A percentile compares a stretch with the other conserved stretches of the same genome.
Evolutionary conservation across 2,329 filamentous ascomycete genomes (phyloP).

Genomic region (Aschersonia sp.): DNA sequence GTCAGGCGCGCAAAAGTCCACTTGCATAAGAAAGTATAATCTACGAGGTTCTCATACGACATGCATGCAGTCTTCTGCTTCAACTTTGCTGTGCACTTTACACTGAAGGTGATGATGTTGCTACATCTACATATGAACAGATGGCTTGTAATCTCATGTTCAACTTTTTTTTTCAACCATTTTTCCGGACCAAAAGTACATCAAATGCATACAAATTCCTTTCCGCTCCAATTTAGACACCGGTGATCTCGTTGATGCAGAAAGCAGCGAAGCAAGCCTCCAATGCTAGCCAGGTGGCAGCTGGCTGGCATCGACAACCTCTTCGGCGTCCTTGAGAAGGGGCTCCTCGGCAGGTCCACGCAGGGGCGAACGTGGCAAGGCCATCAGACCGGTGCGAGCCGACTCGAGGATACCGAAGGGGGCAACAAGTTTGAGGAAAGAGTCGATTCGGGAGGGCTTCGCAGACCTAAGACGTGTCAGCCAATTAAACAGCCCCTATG

Average conservation of each 20-base stretch:
- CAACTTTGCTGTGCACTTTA: too few relatives aligned
- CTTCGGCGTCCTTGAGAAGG: slow-evolving; percentile 71
- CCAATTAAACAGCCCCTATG: not conserved
- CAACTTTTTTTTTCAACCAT: not conserved
- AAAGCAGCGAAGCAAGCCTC: not conserved
- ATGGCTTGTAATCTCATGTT: too few relatives aligned
- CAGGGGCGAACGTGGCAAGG: slow-evolving; percentile 82
- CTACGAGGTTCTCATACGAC: too few relatives aligned
- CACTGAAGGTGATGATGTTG: too few relatives aligned
- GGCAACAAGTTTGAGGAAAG: slow-evolving; percentile 87
- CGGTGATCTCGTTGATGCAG: not conserved
- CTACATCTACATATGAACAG: too few relatives aligned
- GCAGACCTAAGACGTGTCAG: slow-evolving; percentile 47
- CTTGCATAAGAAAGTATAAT: too few relatives aligned
- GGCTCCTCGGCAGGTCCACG: slow-evolving; percentile 57
- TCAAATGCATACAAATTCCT: not conserved
- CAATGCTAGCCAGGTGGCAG: slow-evolving; percentile 64
- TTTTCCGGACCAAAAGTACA: not conserved
- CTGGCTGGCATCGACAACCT: slow-evolving; percentile 87
- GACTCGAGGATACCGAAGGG: slow-evolving; percentile 96
- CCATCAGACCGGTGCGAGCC: slow-evolving; percentile 91
- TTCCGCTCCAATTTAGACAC: slow-evolving; percentile 5
- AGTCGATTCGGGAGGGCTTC: slow-evolving; percentile 87
- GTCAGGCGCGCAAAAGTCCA: too few relatives aligned
- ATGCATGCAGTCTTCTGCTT: too few relatives aligned